Percentiles rank a stretch among this genome's conserved stretches.
Evolutionary conservation across 2,329 filamentous ascomycete species (phyloP).

Genomic region (Grosmannia clavigera): DNA sequence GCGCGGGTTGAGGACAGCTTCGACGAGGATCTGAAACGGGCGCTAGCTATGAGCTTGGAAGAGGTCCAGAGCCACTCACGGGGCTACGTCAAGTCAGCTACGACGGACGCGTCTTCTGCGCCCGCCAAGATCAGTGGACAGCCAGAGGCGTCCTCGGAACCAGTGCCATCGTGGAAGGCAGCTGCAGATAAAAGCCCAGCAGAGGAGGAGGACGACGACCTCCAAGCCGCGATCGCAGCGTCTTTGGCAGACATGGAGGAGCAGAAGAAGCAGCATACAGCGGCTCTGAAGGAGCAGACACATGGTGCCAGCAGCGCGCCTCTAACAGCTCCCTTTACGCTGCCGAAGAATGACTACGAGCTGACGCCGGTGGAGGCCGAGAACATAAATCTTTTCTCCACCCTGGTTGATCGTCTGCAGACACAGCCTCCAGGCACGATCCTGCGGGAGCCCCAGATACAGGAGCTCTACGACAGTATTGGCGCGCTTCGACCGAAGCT

Average conservation of each 20-base stretch:
- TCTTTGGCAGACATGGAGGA: constrained; percentile 96
- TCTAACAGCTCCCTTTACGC: constrained; percentile 38
- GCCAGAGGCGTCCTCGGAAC: constrained; percentile 11
- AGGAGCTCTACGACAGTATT: constrained; percentile 96
- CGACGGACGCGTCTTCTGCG: background rate
- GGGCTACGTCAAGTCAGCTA: constrained; percentile 54
- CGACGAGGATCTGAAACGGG: constrained; percentile 88
- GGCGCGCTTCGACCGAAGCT: constrained; percentile 86
- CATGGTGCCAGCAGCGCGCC: constrained; percentile 36
- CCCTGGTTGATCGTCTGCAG: constrained; percentile 84
- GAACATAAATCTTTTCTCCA: constrained; percentile 93
- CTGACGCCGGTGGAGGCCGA: constrained; percentile 87
- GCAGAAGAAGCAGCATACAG: constrained; percentile 84
- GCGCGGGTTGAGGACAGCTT: constrained; percentile 82
- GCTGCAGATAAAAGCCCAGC: background rate
- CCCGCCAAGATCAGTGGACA: constrained; percentile 23
- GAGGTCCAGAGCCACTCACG: constrained; percentile 68
- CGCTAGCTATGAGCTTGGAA: constrained; percentile 92
- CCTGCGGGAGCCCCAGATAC: constrained; percentile 90
- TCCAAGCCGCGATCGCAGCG: constrained; percentile 90
- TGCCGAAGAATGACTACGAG: constrained; percentile 88
- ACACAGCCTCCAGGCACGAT: constrained; percentile 94
- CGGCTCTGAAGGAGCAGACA: constrained; percentile 68
- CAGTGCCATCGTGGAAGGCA: constrained; percentile 7
- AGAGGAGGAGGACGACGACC: constrained; percentile 62